phyloP scores from a whole-genome alignment of 2,329 filamentous ascomycete genomes.

The Sporothrix phasma region DNA sequence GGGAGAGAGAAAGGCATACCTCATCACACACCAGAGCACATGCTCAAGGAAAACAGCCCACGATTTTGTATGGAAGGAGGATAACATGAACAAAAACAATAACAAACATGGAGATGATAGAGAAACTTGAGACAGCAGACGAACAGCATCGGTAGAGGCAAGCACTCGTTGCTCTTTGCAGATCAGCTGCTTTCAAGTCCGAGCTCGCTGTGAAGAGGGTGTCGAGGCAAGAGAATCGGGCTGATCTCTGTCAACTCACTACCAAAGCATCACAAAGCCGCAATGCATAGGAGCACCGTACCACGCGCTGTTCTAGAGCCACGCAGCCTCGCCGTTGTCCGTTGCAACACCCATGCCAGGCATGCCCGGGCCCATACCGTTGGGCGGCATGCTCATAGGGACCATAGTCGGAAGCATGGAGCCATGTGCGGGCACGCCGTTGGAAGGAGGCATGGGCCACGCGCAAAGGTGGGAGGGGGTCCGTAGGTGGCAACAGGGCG shows the following conservation, averaged over 20 bases:
- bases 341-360: conserved; percentile 13
- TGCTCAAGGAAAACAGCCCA: neutral
- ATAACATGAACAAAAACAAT: conserved; percentile 13
- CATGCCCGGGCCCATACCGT: conserved; percentile 11
- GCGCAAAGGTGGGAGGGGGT: conserved; percentile 17
- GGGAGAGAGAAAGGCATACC: neutral
- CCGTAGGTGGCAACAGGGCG: conserved; percentile 15
- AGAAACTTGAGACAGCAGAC: conserved; percentile 9
- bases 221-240: neutral
- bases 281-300: conserved; percentile 13
- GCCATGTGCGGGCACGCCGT: conserved; percentile 9
- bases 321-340: conserved; percentile 23
- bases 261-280: conserved; percentile 4
- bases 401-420: conserved; percentile 11
- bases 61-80: conserved; percentile 12
- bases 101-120: conserved; percentile 12
- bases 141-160: neutral
- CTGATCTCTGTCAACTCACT: neutral
- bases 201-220: neutral
- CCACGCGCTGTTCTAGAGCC: conserved; percentile 20
- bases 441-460: conserved; percentile 6
- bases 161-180: neutral
- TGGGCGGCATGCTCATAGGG: conserved; percentile 14
- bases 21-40: neutral
- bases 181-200: neutral